Evolutionary conservation across 169 alveolate species (phyloP).

Genomic region (Eimeria sp.): DNA sequence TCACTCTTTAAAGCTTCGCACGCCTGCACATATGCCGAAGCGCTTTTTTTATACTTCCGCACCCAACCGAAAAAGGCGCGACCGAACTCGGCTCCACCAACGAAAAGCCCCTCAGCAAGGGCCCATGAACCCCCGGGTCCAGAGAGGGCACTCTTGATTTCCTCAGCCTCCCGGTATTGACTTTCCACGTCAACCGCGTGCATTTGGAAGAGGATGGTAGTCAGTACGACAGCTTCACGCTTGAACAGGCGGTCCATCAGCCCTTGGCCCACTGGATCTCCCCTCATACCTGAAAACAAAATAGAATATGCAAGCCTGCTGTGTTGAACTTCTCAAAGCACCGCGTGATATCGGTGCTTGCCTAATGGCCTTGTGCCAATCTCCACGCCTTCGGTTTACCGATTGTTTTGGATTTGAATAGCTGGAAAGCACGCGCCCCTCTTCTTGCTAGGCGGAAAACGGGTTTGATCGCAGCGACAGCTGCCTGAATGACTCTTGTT

Average conservation of each 20-base stretch:
- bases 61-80: slow-evolving; percentile 11
- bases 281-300: slow-evolving; percentile 22
- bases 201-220: slow-evolving; percentile 72
- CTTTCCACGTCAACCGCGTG: slow-evolving; percentile 72
- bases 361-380: not conserved
- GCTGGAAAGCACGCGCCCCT: slow-evolving; percentile 11
- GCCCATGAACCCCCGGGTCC: slow-evolving; percentile 76
- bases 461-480: slow-evolving; percentile 12
- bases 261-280: slow-evolving; percentile 49
- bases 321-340: not conserved
- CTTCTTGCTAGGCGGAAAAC: slow-evolving; percentile 47
- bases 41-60: not conserved
- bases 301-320: not conserved
- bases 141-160: slow-evolving; percentile 45
- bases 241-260: slow-evolving; percentile 44
- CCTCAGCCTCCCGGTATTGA: slow-evolving; percentile 17
- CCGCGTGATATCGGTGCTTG: not conserved
- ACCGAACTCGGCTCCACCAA: slow-evolving; percentile 74
- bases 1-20: not conserved
- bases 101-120: slow-evolving; percentile 69
- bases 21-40: not conserved
- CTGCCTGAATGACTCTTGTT: slow-evolving; percentile 46
- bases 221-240: slow-evolving; percentile 67
- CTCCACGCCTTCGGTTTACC: not conserved
- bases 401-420: slow-evolving; percentile 18